Percentiles rank a stretch among this genome's conserved stretches.
phyloP scores from a whole-genome alignment of 257 asterid genomes.

The Echites panduratus region DNA sequence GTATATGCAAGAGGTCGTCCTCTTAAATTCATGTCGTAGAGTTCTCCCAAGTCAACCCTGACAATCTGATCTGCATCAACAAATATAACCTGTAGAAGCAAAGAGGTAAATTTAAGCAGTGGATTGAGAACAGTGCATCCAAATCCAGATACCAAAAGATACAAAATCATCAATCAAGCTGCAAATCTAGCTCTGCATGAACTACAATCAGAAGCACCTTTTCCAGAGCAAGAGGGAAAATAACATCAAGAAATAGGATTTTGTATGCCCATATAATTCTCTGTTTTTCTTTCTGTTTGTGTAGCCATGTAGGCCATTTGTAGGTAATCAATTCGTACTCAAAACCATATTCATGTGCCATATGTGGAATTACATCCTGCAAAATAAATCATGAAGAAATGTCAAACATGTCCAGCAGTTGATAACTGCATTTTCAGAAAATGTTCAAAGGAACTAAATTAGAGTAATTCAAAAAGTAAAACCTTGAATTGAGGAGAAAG shows the following conservation, averaged over 20 bases:
- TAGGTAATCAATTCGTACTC: conserved; percentile 89
- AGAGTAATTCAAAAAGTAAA: conserved; percentile 7
- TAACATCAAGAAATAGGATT: conserved; percentile 94
- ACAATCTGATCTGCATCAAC: conserved; percentile 97
- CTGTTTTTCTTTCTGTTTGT: conserved; percentile 95
- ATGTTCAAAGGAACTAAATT: conserved; percentile 10
- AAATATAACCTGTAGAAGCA: conserved; percentile 71
- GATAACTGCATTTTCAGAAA: conserved; percentile 7
- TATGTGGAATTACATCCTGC: conserved; percentile 91
- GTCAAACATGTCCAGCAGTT: not conserved
- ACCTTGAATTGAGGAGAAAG: conserved; percentile 99
- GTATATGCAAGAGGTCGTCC: conserved; percentile 95
- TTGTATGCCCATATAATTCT: conserved; percentile 96
- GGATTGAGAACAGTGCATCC: not conserved
- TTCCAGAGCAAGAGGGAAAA: conserved; percentile 92
- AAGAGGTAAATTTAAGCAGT: not conserved
- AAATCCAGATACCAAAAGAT: not conserved
- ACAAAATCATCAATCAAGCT: conserved; percentile 9
- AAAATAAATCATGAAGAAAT: conserved; percentile 16
- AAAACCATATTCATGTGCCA: conserved; percentile 91
- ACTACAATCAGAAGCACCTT: conserved; percentile 41
- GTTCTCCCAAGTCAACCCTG: conserved; percentile 96
- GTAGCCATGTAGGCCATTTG: conserved; percentile 99
- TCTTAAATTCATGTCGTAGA: conserved; percentile 84
- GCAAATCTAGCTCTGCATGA: not conserved